Evolutionary conservation across 2,329 filamentous ascomycete genomes (phyloP), one percentile per base, ranked within the genome.

Genomic region (Neopestalotiopsis sp.): DNA sequence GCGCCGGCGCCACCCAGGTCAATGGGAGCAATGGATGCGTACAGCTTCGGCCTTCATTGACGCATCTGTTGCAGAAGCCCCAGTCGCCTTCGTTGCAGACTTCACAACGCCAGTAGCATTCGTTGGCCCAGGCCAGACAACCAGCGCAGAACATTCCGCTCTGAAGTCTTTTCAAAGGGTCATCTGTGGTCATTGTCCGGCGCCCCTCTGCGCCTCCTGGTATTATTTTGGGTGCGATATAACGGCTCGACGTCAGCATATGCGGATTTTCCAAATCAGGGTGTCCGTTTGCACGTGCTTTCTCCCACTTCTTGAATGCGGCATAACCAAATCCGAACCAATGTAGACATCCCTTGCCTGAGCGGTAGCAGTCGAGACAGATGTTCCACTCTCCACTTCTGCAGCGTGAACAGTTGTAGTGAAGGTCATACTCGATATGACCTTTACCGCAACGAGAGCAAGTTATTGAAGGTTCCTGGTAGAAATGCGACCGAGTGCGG

Each of bases 11-110:
- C 59, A 88, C 85, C 73, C 94, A 91, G 0, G 90, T 88, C 59
- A 97, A 83, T 0, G 95, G 94, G 0, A 97, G 83, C 0, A 98
- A 85, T 6, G 92, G 86, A 76, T 98, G 95, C 0, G 91, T 92
- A 80, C 95, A 98, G 70, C 90, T 92, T 70, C 87, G 87, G 17
- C 94, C 94, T 78, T 91, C 90, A 69, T 95, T 95, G 38, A 97
- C 94, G 73, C 95, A 98, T 70, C 87, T 83, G 74, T 95, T 94
- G 81, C 95, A 98, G 78, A 94, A 98, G 0, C 95, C 95, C 95
- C 95, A 98, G 76, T 97, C 95, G 5, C 94, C 95, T 71, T 96
- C 90, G 74, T 97, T 97, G 81, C 95, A 98, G 32, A 87, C 79
- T 69, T 92, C 89, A 79, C 95, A 98, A 71, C 93, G 91, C 95